Evolutionary conservation across 352 stramenopile species (phyloP), one percentile per base, ranked within the genome.

Genomic region (Plasmopara viticola): DNA sequence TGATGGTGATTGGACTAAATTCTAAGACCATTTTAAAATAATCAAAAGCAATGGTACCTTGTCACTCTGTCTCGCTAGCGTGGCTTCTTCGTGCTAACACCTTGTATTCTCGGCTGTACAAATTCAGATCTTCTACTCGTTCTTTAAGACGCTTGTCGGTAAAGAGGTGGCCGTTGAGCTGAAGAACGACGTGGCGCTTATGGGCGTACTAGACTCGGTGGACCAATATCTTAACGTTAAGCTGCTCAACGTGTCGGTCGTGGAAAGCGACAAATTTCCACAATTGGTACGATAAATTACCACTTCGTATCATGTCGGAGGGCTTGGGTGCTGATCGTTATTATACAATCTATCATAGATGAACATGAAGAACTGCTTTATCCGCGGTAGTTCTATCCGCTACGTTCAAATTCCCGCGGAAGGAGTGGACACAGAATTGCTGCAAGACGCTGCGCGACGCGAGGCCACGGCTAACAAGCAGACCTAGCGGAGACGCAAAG

Each of bases 141-240:
- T 99, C 71, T 99, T 99, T 87, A 99, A 99, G 78, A 99, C 94
- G 44, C 78, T 99, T 28, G 84, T 98, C 25, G 94, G 94, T 53
- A 98, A 99, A 68, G 90, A 98, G 56, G 87, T 99, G 33, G 94
- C 92, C 6, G 95, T 99, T 17, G 97, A 99, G 74, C 81, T 99
- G 33, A 99, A 99, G 79, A 99, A 99, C 68, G 95, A 98, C 64
- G 89, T 99, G 44, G 86, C 95, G 45, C 79, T 98, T 20, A 97
- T 95, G 35, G 94, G 95, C 31, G 97, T 83, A 33, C 76, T 99
- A 25, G 91, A 99, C 71, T 98, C 87, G 25, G 96, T 99, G 18
- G 97, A 99, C 72, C 97, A 99, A 78, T 99, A 99, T 74, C 81
- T 99, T 15, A 99, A 99, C 71, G 95, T 99, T 40, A 99, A 99